These are phyloP conservation scores for Fraxinus floribunda DNA, from an alignment of 305 asterid species.

Conservation along the genomic window DNA sequence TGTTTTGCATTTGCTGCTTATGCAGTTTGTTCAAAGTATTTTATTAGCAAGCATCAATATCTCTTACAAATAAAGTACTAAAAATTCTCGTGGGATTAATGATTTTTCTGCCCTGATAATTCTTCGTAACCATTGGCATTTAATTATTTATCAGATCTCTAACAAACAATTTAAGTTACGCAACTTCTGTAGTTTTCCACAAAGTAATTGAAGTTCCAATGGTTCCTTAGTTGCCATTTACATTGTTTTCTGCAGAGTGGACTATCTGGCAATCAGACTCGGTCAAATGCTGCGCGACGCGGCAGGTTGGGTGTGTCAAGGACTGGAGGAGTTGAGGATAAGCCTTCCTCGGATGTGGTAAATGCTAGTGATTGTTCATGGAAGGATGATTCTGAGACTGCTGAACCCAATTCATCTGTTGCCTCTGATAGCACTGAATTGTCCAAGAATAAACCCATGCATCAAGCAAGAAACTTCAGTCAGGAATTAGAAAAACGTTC, in stretches of 20 bases:
- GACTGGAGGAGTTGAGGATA: conserved; percentile 42
- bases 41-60: background rate
- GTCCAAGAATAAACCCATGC: conserved; percentile 22
- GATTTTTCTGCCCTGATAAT: background rate
- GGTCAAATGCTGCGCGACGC: conserved; percentile 44
- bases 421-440: conserved; percentile 39
- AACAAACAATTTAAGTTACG: conserved; percentile 13
- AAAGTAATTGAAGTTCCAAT: conserved; percentile 6
- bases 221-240: conserved; percentile 11
- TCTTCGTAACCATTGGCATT: background rate
- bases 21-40: background rate
- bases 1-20: background rate
- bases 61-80: background rate
- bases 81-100: background rate
- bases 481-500: conserved; percentile 35
- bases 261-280: conserved; percentile 22
- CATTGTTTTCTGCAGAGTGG: conserved; percentile 36
- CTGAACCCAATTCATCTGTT: conserved; percentile 45
- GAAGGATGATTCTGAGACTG: conserved; percentile 43
- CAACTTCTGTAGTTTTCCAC: conserved; percentile 11
- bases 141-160: background rate
- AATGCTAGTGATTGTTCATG: conserved; percentile 41
- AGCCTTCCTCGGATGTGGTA: conserved; percentile 59
- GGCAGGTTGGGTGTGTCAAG: conserved; percentile 36
- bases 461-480: conserved; percentile 22